Evolutionary conservation across 2,329 filamentous ascomycete species (phyloP), one percentile per base, ranked within the genome.

Genomic region (Ophiosphaerella korrae): DNA sequence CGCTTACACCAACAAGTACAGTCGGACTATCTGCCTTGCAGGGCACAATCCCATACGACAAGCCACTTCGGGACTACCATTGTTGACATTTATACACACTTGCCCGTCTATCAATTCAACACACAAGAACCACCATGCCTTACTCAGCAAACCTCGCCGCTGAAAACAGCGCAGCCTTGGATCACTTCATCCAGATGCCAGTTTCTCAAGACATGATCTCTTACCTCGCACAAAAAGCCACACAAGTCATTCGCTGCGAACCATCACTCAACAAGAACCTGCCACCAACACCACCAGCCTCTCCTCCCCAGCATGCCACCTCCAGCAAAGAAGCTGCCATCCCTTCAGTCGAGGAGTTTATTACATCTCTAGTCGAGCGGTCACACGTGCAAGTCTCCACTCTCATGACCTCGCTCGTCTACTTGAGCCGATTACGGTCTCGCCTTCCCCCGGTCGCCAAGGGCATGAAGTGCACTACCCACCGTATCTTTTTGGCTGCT

Each of bases 351-450:
- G 90, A 96, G 74, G 84, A 87, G 51, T 99, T 97, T 81, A 97
- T 99, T 77, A 88, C 85, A 43, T 91, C 92, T 58, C 83, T 99
- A 26, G 92, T 97, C 55, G 85, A 90, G 69, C 88, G 89, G 53
- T 97, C 93, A 60, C 96, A 97, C 74, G 94, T 97, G 26, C 93
- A 97, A 80, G 92, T 97, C 45, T 90, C 94, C 11, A 99, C 94
- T 7, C 84, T 99, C 62, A 97, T 99, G 94, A 93, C 91, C 32
- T 92, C 92, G 7, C 84, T 99, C 35, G 92, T 97, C 73, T 99
- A 97, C 81, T 87, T 99, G 50, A 85, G 84, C 69, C 86, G 92
- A 54, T 84, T 99, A 68, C 89, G 88, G 77, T 83, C 88, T 44
- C 88, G 90, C 63, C 86, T 99, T 24, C 93, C 95, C 62, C 90